phyloP scores from a whole-genome alignment of 2,329 filamentous ascomycete genomes.

The Phaeosphaeria sp. region DNA sequence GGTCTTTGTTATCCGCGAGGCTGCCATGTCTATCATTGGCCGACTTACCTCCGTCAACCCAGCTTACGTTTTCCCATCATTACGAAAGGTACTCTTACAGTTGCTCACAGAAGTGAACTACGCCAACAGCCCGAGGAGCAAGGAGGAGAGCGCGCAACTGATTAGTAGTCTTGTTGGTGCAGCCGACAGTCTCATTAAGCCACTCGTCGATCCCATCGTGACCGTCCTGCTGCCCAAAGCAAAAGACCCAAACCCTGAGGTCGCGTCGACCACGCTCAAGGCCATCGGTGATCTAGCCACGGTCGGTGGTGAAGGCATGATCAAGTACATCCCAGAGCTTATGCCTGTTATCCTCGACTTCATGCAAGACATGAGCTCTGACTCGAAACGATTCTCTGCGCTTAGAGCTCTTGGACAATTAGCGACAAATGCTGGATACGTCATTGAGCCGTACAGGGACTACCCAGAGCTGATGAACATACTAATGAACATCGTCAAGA shows the following conservation, averaged over 20 bases:
- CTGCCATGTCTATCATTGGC: constrained; percentile 94
- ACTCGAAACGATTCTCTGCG: constrained; percentile 87
- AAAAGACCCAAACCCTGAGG: constrained; percentile 80
- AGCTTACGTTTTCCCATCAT: constrained; percentile 94
- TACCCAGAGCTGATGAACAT: constrained; percentile 94
- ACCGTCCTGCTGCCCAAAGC: constrained; percentile 93
- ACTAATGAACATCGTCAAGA: constrained; percentile 90
- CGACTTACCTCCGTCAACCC: constrained; percentile 90
- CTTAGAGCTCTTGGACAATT: constrained; percentile 89
- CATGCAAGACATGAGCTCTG: constrained; percentile 90
- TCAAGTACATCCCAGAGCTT: constrained; percentile 84
- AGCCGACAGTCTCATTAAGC: constrained; percentile 89
- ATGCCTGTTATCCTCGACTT: constrained; percentile 97
- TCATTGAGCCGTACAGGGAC: constrained; percentile 93
- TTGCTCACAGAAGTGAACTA: constrained; percentile 96
- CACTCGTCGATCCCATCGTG: constrained; percentile 96
- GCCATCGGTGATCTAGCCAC: constrained; percentile 93
- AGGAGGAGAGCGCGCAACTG: constrained; percentile 93
- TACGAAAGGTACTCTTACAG: constrained; percentile 94
- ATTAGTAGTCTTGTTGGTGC: constrained; percentile 93
- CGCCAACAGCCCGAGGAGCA: constrained; percentile 90
- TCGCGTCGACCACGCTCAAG: constrained; percentile 92
- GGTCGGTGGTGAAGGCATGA: constrained; percentile 93
- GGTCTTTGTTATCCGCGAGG: constrained; percentile 88
- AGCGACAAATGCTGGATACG: constrained; percentile 95